Conservation (phyloP, 192 early-diverging fungal species). For the Obelidium mucronatum region DNA sequence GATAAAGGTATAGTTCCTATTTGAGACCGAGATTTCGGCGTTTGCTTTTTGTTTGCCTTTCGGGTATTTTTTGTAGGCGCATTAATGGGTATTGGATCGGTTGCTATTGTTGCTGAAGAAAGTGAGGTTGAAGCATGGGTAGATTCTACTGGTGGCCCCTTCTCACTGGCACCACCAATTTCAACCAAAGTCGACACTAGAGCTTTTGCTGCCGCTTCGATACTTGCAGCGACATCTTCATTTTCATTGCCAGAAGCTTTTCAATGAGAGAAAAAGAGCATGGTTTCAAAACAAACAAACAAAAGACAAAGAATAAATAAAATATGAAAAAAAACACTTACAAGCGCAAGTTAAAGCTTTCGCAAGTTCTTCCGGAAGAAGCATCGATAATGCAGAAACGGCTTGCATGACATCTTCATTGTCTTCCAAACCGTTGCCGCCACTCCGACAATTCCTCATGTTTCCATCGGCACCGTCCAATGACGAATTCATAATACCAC, state of each 20-base stretch:
- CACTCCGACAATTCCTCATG: background rate
- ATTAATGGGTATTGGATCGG: background rate
- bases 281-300: background rate
- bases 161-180: background rate
- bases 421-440: background rate
- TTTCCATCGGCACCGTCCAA: background rate
- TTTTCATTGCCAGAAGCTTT: background rate
- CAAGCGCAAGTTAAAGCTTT: conserved; percentile 27
- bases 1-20: background rate
- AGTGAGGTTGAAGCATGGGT: background rate
- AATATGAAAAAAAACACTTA: background rate
- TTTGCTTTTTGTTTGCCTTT: background rate
- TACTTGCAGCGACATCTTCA: conserved; percentile 20
- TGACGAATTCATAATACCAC: background rate
- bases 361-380: conserved; percentile 33
- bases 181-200: conserved; percentile 21
- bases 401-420: conserved; percentile 40
- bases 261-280: background rate
- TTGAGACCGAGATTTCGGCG: background rate
- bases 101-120: background rate
- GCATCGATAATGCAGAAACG: conserved; percentile 37
- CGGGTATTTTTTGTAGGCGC: too few species aligned
- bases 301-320: background rate
- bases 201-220: conserved; percentile 32
- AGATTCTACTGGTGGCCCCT: background rate